A percentile compares a stretch with the other conserved stretches of the same genome.
Evolutionary conservation across 2,329 filamentous ascomycete species (phyloP).

Genomic region (Venturiaceae sp.): DNA sequence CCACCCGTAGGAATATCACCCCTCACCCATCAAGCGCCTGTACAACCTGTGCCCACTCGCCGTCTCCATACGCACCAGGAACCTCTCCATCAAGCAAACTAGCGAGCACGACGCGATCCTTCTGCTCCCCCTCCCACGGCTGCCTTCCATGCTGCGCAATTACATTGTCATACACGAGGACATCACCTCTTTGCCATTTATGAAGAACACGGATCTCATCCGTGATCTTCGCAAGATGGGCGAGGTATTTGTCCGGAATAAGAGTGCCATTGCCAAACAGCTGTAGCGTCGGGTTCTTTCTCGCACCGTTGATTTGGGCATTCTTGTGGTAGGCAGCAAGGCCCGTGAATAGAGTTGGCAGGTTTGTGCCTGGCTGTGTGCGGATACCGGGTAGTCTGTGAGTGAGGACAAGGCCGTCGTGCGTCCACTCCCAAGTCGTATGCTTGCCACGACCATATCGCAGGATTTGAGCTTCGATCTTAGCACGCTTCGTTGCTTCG

Average conservation of each 20-base stretch:
- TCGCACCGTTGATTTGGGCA: conserved; percentile 12
- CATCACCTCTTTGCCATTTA: conserved; percentile 37
- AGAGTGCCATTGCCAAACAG: conserved; percentile 36
- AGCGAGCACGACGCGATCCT: conserved; percentile 35
- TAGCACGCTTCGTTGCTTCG: conserved; percentile 27
- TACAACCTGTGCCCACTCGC: conserved; percentile 37
- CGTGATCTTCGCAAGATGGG: conserved; percentile 32
- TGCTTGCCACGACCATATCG: conserved; percentile 35
- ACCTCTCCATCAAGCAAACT: conserved; percentile 39
- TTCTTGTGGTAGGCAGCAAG: conserved; percentile 37
- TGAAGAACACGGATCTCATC: conserved; percentile 41
- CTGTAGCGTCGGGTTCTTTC: conserved; percentile 28
- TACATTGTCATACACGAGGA: conserved; percentile 39
- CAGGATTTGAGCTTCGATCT: conserved; percentile 40
- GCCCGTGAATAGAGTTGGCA: conserved; percentile 38
- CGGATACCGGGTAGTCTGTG: conserved; percentile 37
- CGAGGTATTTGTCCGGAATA: conserved; percentile 37
- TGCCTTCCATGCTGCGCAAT: conserved; percentile 40
- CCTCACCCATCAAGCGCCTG: conserved; percentile 27
- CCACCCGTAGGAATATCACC: too few species aligned
- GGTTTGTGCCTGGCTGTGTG: conserved; percentile 34
- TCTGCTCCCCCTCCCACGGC: conserved; percentile 38
- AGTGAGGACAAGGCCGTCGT: conserved; percentile 31
- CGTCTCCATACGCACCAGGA: conserved; percentile 32
- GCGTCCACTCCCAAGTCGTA: conserved; percentile 39